These are phyloP conservation scores for Talaromyces sp. DNA, from an alignment of 2,329 filamentous ascomycete species.

Conservation along the genomic window DNA sequence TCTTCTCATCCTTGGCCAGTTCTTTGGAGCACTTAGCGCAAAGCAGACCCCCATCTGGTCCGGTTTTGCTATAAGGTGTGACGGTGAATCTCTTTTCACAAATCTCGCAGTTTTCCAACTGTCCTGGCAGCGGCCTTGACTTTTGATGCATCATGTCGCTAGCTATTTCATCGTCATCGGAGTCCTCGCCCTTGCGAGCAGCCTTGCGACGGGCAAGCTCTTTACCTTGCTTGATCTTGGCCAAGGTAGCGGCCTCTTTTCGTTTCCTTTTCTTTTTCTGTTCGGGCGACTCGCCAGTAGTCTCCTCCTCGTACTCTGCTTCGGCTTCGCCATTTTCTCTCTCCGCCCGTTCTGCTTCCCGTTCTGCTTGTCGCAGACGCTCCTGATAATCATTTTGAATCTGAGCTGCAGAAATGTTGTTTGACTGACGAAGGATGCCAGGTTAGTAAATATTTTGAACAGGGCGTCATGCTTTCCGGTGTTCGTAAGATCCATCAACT, in stretches of 20 bases:
- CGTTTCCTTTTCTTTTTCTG: constrained; percentile 57
- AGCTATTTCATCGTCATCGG: constrained; percentile 47
- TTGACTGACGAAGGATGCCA: constrained; percentile 43
- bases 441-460: background rate
- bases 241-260: constrained; percentile 45
- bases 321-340: constrained; percentile 33
- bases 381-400: constrained; percentile 59
- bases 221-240: constrained; percentile 51
- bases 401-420: constrained; percentile 64
- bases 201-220: constrained; percentile 46
- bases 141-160: constrained; percentile 57
- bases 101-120: constrained; percentile 81
- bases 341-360: constrained; percentile 30
- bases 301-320: constrained; percentile 33
- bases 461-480: background rate
- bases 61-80: constrained; percentile 79
- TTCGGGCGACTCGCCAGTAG: constrained; percentile 41
- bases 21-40: constrained; percentile 79
- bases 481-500: background rate
- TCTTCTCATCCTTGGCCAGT: constrained; percentile 63
- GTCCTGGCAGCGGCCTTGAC: constrained; percentile 65
- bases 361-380: constrained; percentile 50
- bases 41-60: constrained; percentile 79
- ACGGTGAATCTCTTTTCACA: constrained; percentile 90
- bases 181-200: constrained; percentile 41